Evolutionary conservation across 768 basidiomycete species (phyloP), one percentile per base, ranked within the genome.

Genomic region (Xerocomellus chrysenteron): DNA sequence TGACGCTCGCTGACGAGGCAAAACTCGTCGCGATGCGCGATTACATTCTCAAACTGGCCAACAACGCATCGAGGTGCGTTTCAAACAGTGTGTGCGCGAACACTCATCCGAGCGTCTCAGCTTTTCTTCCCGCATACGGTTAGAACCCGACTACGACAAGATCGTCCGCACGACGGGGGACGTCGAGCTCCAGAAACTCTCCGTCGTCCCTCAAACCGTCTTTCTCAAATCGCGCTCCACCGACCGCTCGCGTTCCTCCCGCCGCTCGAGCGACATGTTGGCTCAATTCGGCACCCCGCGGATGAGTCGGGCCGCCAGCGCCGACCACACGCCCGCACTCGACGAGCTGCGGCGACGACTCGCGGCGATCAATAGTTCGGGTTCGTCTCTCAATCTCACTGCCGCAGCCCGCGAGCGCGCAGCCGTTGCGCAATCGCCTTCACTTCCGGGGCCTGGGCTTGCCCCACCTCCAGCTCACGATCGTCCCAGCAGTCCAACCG

Each of bases 11-110:
- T 26, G 95, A 96, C 65, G 94, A 98, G 68, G 80, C 75, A 53
- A 98, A 98, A 69, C 75, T 99, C 21, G 75, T 85, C n/a, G 85
- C 91, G 0, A 85, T 99, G 85, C 78, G 88, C 21, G 94, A 96
- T 58, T 94, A 96, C 66, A 86, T 92, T 43, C 70, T 90, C 49
- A 94, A 93, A 67, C 78, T 95, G 9, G 90, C 93, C 0, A 84
- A 86, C 58, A 85, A 88, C 2, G 84, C 84, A 0, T 83, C 88
- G 39, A 93, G 88, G 91, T 90, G 58, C 19, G 78, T 60, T 41
- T 3, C 19, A 24, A 19, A 24, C 17, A 2, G 21, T 6, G 32
- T 35, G 17, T 35, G n/a, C 26, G 2, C 16, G 11, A 42, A 47
- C 28, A n/a, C 45, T 54, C 41, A 72, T n/a, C 26, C 26, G 5